Conservation (phyloP, 2,329 filamentous ascomycete species). For the Mollisia scopiformis region DNA sequence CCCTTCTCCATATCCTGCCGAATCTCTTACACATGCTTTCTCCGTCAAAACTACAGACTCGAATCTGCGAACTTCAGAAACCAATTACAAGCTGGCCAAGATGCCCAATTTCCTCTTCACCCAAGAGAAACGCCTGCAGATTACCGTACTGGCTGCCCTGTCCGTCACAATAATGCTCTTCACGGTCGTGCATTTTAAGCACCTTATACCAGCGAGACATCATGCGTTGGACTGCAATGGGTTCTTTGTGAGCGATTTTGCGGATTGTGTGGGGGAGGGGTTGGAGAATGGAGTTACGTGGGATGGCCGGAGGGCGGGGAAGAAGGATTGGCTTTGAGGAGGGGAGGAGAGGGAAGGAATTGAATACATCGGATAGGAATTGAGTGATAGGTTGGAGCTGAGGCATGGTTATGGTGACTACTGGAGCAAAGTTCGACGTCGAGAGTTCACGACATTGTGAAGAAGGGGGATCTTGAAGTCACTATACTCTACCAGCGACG, state of each 20-base stretch:
- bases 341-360: background rate
- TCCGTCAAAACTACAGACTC: no score
- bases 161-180: slow-evolving; percentile 28
- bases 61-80: no score
- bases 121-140: slow-evolving; percentile 22
- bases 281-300: background rate
- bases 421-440: background rate
- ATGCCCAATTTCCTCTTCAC: slow-evolving; percentile 19
- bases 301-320: slow-evolving; percentile 1
- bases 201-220: slow-evolving; percentile 19
- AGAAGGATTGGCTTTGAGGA: slow-evolving; percentile 13
- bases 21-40: no score
- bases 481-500: background rate
- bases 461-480: background rate
- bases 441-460: background rate
- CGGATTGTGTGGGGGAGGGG: slow-evolving; percentile 6
- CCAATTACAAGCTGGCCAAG: background rate
- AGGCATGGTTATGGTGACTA: background rate
- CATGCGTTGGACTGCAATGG: slow-evolving; percentile 10
- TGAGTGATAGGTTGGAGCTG: background rate
- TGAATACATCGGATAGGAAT: background rate
- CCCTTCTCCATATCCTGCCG: no score
- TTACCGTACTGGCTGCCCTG: slow-evolving; percentile 23
- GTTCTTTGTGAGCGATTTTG: slow-evolving; percentile 10
- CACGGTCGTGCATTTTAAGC: slow-evolving; percentile 25